These are phyloP conservation scores for Melastoma candidum DNA, from an alignment of 441 rosid species.

Conservation along the genomic window DNA sequence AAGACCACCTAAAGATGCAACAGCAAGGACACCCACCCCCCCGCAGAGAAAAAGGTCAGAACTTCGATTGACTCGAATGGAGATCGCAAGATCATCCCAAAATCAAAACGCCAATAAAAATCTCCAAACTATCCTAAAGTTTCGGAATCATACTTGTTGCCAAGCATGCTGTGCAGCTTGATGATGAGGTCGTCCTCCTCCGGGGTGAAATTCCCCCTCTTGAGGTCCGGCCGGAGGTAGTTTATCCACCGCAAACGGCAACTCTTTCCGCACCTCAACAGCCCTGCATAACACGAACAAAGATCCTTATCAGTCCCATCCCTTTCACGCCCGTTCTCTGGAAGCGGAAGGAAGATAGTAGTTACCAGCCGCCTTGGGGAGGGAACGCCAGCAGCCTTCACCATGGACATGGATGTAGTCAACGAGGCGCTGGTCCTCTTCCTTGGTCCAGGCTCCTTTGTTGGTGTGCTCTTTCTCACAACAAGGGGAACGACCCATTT, in stretches of 20 bases:
- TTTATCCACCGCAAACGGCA: constrained; percentile 86
- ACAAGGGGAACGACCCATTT: constrained; percentile 79
- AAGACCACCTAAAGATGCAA: constrained; percentile 43
- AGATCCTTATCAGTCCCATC: too few relatives aligned
- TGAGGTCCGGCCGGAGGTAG: constrained; percentile 85
- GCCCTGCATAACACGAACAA: constrained; percentile 24
- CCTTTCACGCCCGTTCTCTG: too few relatives aligned
- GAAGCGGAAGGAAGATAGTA: too few relatives aligned
- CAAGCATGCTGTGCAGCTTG: constrained; percentile 73
- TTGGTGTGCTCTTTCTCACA: constrained; percentile 86
- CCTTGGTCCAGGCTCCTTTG: constrained; percentile 92
- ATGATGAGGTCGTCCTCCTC: constrained; percentile 77
- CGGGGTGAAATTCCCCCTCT: constrained; percentile 75
- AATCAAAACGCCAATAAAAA: not conserved
- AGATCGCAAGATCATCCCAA: too few relatives aligned
- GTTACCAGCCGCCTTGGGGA: constrained; percentile 73
- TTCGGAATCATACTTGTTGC: constrained; percentile 50
- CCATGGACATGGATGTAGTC: constrained; percentile 61
- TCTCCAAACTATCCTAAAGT: not conserved
- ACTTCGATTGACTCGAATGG: not conserved
- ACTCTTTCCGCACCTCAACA: constrained; percentile 82
- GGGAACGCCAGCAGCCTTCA: constrained; percentile 92
- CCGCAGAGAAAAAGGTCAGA: not conserved
- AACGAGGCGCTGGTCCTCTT: constrained; percentile 73
- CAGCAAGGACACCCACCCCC: too few relatives aligned